These are phyloP conservation scores for Zalerion maritima DNA, from an alignment of 495 filamentous ascomycete species.

Conservation along the genomic window DNA sequence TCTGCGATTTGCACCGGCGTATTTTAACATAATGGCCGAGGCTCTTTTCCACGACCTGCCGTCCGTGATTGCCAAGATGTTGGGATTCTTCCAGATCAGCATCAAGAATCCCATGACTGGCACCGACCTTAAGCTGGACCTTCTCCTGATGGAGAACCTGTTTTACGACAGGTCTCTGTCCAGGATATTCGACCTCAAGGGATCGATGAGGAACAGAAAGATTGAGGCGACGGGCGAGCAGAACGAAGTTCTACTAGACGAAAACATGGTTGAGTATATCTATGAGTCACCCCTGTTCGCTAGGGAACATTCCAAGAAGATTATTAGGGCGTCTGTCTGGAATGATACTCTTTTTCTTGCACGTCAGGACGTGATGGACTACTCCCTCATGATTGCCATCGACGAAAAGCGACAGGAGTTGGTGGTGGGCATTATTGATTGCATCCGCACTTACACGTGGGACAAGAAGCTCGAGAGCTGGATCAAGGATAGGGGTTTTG, in stretches of 20 bases:
- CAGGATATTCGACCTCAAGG: constrained; percentile 95
- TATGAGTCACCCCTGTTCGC: constrained; percentile 93
- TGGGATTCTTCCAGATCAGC: constrained; percentile 92
- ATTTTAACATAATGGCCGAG: constrained; percentile 94
- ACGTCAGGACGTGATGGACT: constrained; percentile 96
- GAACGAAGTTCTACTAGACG: constrained; percentile 91
- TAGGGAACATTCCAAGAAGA: constrained; percentile 81
- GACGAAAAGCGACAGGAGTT: constrained; percentile 81
- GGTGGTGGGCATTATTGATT: constrained; percentile 95
- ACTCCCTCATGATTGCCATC: constrained; percentile 95
- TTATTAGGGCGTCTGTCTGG: constrained; percentile 73
- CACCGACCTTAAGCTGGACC: constrained; percentile 85
- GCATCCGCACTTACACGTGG: constrained; percentile 97
- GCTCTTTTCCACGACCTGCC: constrained; percentile 92
- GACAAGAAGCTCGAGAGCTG: constrained; percentile 97
- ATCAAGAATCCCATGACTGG: constrained; percentile 91
- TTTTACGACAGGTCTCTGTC: constrained; percentile 91
- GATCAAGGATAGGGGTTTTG: constrained; percentile 92
- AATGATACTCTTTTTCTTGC: constrained; percentile 94
- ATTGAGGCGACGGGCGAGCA: constrained; percentile 88
- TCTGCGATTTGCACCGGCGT: constrained; percentile 84
- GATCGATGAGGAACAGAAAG: constrained; percentile 94
- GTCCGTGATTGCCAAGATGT: constrained; percentile 97
- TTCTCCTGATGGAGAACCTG: constrained; percentile 95
- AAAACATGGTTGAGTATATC: constrained; percentile 99